A percentile compares a stretch with the other conserved stretches of the same genome.
Evolutionary conservation across 371 early-diverging fungal species (phyloP).

Genomic region (Funneliformis caledonium): DNA sequence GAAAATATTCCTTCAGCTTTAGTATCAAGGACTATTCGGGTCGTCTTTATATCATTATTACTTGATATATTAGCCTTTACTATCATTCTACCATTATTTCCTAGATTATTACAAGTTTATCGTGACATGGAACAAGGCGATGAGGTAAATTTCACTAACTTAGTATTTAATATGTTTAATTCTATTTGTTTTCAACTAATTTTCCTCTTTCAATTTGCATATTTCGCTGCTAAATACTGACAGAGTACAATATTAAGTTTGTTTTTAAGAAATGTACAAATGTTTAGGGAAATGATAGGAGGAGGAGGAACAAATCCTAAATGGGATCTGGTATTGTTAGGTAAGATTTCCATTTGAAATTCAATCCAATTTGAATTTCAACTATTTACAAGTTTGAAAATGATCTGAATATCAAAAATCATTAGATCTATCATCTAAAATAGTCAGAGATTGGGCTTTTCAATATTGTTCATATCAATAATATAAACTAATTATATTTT

Average conservation of each 20-base stretch:
- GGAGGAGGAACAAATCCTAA: slow-evolving; percentile 48
- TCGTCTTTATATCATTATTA: slow-evolving; percentile 75
- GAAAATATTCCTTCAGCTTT: background rate
- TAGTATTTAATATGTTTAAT: background rate
- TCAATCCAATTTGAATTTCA: no score
- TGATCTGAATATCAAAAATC: no score
- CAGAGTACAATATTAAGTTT: slow-evolving; percentile 49
- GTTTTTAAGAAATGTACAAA: slow-evolving; percentile 47
- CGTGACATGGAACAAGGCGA: slow-evolving; percentile 56
- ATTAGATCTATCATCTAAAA: no score
- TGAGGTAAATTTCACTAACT: slow-evolving; percentile 48
- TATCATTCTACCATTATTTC: slow-evolving; percentile 94
- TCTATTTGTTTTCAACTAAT: background rate
- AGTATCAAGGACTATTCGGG: slow-evolving; percentile 43
- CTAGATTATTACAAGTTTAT: slow-evolving; percentile 70
- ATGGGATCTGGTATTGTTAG: slow-evolving; percentile 90
- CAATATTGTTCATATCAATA: no score
- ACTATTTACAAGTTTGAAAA: no score
- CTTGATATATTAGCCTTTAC: slow-evolving; percentile 97
- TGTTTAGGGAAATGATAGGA: slow-evolving; percentile 49
- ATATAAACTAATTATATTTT: no score
- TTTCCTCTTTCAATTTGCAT: background rate
- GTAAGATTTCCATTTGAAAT: slow-evolving; percentile 44
- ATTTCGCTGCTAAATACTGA: background rate
- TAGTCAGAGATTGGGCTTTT: no score